These are phyloP conservation scores for Chlamydomonas incerta DNA, from an alignment of 139 green algal species.

Conservation along the genomic window DNA sequence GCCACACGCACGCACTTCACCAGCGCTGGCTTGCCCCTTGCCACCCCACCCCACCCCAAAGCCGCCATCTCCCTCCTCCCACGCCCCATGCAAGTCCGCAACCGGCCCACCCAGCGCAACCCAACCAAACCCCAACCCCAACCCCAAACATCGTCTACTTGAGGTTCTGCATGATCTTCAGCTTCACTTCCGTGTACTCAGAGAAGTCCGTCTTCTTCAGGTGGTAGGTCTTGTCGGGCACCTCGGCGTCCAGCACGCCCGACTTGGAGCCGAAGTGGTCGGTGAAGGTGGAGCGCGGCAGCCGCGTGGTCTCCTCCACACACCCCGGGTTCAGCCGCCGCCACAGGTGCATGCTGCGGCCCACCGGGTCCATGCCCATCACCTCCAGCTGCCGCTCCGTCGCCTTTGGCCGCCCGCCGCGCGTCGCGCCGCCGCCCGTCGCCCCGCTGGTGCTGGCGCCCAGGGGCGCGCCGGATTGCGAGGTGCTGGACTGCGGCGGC, in stretches of 20 bases:
- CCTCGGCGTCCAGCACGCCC: not conserved
- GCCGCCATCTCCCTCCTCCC: too few relatives aligned
- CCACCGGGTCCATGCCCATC: not conserved
- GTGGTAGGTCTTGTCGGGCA: constrained; percentile 25
- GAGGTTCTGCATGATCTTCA: constrained; percentile 29
- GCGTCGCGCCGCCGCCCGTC: not conserved
- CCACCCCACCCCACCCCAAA: too few relatives aligned
- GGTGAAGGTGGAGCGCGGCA: constrained; percentile 19
- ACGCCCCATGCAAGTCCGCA: too few relatives aligned
- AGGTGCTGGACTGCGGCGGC: not conserved
- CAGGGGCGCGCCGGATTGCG: not conserved
- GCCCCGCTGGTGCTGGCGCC: not conserved
- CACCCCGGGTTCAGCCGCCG: constrained; percentile 32
- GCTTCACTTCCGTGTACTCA: constrained; percentile 38
- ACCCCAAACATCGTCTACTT: too few relatives aligned
- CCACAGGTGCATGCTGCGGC: constrained; percentile 24
- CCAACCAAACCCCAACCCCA: too few relatives aligned
- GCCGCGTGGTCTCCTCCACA: not conserved
- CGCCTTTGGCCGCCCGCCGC: not conserved
- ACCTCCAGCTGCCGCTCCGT: constrained; percentile 20
- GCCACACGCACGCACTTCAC: too few relatives aligned
- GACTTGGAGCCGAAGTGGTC: constrained; percentile 19
- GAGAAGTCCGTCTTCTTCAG: constrained; percentile 22
- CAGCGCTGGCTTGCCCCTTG: too few relatives aligned
- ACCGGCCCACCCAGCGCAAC: too few relatives aligned